Percentiles rank a stretch among this genome's conserved stretches.
Conservation (phyloP, 2,329 filamentous ascomycete species). For the Purpureocillium takamizusanense region DNA sequence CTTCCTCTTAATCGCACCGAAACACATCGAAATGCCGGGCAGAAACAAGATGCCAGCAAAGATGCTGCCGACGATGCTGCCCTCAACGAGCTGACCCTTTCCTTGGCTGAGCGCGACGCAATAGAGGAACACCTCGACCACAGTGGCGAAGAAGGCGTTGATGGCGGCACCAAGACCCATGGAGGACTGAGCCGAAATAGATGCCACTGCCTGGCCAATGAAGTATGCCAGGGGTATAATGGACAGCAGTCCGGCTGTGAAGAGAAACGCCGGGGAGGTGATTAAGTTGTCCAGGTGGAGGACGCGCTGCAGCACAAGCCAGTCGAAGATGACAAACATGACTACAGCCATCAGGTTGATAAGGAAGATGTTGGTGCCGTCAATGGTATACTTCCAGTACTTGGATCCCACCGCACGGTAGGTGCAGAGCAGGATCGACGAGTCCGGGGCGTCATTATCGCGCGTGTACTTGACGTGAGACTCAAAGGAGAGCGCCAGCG, state of each 20-base stretch:
- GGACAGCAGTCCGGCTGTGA: slow-evolving; percentile 73
- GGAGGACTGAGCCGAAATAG: slow-evolving; percentile 95
- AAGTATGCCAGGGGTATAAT: slow-evolving; percentile 98
- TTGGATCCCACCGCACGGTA: slow-evolving; percentile 89
- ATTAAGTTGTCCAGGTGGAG: slow-evolving; percentile 63
- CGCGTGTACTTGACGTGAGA: slow-evolving; percentile 72
- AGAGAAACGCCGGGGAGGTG: slow-evolving; percentile 79
- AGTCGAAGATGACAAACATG: slow-evolving; percentile 91
- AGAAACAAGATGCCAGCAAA: slow-evolving; percentile 94
- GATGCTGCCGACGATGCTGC: slow-evolving; percentile 94
- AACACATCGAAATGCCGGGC: slow-evolving; percentile 95
- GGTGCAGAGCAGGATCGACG: slow-evolving; percentile 88
- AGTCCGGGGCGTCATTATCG: slow-evolving; percentile 60
- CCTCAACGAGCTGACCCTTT: slow-evolving; percentile 87
- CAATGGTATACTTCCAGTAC: slow-evolving; percentile 99
- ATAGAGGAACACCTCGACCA: slow-evolving; percentile 96
- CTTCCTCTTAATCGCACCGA: slow-evolving; percentile 94
- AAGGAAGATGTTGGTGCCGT: slow-evolving; percentile 97
- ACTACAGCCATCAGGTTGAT: slow-evolving; percentile 95
- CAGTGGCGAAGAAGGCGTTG: slow-evolving; percentile 95
- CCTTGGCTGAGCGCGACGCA: slow-evolving; percentile 89
- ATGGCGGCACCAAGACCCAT: slow-evolving; percentile 97
- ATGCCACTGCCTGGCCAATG: slow-evolving; percentile 95
- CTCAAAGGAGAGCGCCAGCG: slow-evolving; percentile 86
- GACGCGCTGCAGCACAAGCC: slow-evolving; percentile 63